phyloP scores from a whole-genome alignment of 148 eudicot species.

The Mesembryanthemum crystallinum region DNA sequence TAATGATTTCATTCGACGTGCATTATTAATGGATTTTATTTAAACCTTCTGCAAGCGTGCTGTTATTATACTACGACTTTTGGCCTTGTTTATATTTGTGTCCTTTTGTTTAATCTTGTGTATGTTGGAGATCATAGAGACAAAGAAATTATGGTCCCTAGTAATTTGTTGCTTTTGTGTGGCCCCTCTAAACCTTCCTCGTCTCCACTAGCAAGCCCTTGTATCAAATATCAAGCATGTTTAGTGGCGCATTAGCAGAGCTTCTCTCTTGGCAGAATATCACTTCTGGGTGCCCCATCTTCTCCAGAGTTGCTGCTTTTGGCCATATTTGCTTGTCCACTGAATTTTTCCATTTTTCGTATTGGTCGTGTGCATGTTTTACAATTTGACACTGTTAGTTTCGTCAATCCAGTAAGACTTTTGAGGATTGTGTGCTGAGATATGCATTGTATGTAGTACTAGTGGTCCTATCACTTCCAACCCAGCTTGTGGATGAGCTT shows the following conservation, averaged over 20 bases:
- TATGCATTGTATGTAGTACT: background rate
- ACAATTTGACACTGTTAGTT: background rate
- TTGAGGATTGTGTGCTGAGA: background rate
- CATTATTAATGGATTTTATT: slow-evolving; percentile 9
- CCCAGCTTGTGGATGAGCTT: slow-evolving; percentile 2
- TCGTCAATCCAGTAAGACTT: background rate
- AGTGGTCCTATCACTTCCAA: background rate
- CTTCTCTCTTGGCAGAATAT: slow-evolving; percentile 4
- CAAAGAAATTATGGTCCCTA: slow-evolving; percentile 15
- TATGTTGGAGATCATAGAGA: slow-evolving; percentile 18
- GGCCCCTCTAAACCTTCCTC: background rate
- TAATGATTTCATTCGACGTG: slow-evolving; percentile 12
- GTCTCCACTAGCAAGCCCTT: background rate
- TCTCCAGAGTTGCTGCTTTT: slow-evolving; percentile 1
- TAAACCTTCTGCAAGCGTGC: slow-evolving; percentile 19
- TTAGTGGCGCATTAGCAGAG: slow-evolving; percentile 21
- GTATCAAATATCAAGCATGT: background rate
- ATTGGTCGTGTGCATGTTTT: background rate
- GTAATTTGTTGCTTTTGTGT: slow-evolving; percentile 1
- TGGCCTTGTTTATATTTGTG: background rate
- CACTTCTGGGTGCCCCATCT: slow-evolving; percentile 6
- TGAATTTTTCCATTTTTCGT: background rate
- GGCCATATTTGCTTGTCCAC: background rate
- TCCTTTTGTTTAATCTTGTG: background rate
- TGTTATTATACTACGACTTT: slow-evolving; percentile 11